A percentile compares a stretch with the other conserved stretches of the same genome.
These are phyloP conservation scores for Spinellus fusiger DNA, from an alignment of 192 early-diverging fungal species.

Conservation along the genomic window DNA sequence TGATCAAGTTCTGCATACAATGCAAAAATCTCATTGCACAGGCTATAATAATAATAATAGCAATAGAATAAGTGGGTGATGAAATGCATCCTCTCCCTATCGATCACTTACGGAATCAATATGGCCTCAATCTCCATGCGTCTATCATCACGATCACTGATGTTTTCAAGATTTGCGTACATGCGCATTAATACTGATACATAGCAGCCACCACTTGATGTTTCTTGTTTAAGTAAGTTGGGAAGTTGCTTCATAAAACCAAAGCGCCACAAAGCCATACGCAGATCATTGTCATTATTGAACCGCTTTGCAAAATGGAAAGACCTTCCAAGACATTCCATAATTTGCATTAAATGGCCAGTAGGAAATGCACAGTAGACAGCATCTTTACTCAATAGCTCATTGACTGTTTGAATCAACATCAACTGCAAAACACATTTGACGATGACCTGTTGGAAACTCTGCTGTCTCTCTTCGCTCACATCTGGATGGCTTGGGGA, in stretches of 20 bases:
- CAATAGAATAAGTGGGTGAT: not conserved
- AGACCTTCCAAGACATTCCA: slow-evolving; percentile 74
- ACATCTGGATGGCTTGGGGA: slow-evolving; percentile 16
- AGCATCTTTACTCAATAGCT: slow-evolving; percentile 53
- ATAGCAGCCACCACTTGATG: slow-evolving; percentile 61
- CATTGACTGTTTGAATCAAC: slow-evolving; percentile 85
- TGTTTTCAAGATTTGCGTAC: slow-evolving; percentile 44
- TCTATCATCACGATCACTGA: slow-evolving; percentile 31
- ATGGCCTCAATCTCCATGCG: slow-evolving; percentile 31
- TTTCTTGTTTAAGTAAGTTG: slow-evolving; percentile 89
- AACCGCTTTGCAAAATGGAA: slow-evolving; percentile 80
- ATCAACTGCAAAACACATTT: slow-evolving; percentile 87
- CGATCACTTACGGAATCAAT: slow-evolving; percentile 35
- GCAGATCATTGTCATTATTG: slow-evolving; percentile 69
- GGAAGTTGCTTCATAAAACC: slow-evolving; percentile 85
- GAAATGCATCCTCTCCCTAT: not conserved
- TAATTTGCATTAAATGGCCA: slow-evolving; percentile 64
- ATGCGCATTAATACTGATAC: slow-evolving; percentile 63
- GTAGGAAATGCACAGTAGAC: slow-evolving; percentile 54
- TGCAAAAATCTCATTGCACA: slow-evolving; percentile 51
- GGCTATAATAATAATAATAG: slow-evolving; percentile 18
- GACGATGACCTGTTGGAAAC: slow-evolving; percentile 81
- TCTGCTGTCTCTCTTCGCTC: slow-evolving; percentile 51
- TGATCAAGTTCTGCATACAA: slow-evolving; percentile 62
- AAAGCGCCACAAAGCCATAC: slow-evolving; percentile 71